Percentiles rank a stretch among this genome's conserved stretches.
Evolutionary conservation across 352 stramenopile species (phyloP).

Genomic region (Blastocystis sp.): DNA sequence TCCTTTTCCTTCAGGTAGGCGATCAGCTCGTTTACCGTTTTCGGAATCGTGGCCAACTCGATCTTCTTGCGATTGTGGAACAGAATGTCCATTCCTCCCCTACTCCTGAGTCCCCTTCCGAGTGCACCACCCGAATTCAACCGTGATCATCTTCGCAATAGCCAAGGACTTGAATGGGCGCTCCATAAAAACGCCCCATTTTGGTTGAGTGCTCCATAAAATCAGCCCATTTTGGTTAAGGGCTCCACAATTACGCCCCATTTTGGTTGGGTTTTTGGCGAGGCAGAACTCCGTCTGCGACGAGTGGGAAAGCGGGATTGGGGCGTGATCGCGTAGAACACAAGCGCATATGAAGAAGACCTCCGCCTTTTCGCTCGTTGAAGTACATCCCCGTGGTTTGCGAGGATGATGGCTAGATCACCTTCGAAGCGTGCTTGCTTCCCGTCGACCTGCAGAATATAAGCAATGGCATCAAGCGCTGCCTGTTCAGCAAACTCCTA

Average conservation of each 20-base stretch:
- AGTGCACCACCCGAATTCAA: constrained; percentile 18
- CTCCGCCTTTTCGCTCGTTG: constrained; percentile 27
- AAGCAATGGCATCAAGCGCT: constrained; percentile 65
- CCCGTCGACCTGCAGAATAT: constrained; percentile 64
- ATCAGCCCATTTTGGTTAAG: neutral
- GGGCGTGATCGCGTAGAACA: neutral
- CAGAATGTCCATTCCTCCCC: constrained; percentile 64
- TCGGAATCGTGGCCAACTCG: neutral
- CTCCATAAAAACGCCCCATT: neutral
- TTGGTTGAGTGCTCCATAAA: neutral
- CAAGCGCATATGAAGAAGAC: neutral
- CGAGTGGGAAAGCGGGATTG: neutral
- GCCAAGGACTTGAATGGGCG: neutral
- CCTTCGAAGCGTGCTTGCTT: constrained; percentile 67
- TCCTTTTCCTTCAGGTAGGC: constrained; percentile 35
- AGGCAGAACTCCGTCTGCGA: neutral
- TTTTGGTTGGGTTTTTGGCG: neutral
- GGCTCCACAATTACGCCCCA: neutral
- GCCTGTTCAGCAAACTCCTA: constrained; percentile 56
- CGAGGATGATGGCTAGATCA: constrained; percentile 22
- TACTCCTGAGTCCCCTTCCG: neutral
- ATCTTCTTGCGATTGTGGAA: constrained; percentile 12
- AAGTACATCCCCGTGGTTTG: neutral
- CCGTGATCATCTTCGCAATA: constrained; percentile 27
- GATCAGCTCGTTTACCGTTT: constrained; percentile 41